Percentiles rank a stretch among this genome's conserved stretches.
phyloP scores from a whole-genome alignment of 2,329 filamentous ascomycete species.

The Xylaria sp. region DNA sequence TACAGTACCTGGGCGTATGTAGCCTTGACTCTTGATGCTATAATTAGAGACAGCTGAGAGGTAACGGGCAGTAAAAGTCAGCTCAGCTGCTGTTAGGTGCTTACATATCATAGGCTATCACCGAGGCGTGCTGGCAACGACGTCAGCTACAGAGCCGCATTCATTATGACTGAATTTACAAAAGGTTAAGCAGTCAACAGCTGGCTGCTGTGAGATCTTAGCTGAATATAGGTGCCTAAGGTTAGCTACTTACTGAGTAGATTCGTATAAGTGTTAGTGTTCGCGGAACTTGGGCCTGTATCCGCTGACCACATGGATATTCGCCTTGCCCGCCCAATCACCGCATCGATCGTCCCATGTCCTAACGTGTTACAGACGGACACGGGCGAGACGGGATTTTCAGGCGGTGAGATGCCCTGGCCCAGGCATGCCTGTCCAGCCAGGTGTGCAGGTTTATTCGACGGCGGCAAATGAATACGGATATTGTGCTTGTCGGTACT shows the following conservation, averaged over 20 bases:
- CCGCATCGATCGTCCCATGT: background rate
- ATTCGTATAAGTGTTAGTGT: background rate
- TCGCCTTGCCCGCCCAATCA: slow-evolving; percentile 11
- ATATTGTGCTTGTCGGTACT: too few species aligned
- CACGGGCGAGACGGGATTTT: background rate
- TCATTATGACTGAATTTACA: background rate
- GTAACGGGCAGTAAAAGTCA: background rate
- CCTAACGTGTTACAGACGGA: slow-evolving; percentile 7
- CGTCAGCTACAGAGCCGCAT: slow-evolving; percentile 3
- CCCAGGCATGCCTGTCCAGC: slow-evolving; percentile 17
- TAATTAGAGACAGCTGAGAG: background rate
- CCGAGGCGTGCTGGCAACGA: slow-evolving; percentile 5
- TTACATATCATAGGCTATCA: too few species aligned
- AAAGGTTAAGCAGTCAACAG: background rate
- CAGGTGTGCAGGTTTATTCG: background rate
- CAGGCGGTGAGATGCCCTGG: slow-evolving; percentile 23
- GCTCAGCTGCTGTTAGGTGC: too few species aligned
- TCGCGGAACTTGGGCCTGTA: background rate
- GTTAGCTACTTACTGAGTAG: background rate
- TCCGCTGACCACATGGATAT: slow-evolving; percentile 2
- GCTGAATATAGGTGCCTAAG: background rate
- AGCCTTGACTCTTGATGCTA: too few species aligned
- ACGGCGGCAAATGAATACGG: background rate
- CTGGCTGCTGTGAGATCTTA: background rate
- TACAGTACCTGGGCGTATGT: too few species aligned